Percentiles rank a stretch among this genome's conserved stretches.
These are phyloP conservation scores for Hyaloperonospora brassicae DNA, from an alignment of 352 stramenopile genomes.

Conservation along the genomic window DNA sequence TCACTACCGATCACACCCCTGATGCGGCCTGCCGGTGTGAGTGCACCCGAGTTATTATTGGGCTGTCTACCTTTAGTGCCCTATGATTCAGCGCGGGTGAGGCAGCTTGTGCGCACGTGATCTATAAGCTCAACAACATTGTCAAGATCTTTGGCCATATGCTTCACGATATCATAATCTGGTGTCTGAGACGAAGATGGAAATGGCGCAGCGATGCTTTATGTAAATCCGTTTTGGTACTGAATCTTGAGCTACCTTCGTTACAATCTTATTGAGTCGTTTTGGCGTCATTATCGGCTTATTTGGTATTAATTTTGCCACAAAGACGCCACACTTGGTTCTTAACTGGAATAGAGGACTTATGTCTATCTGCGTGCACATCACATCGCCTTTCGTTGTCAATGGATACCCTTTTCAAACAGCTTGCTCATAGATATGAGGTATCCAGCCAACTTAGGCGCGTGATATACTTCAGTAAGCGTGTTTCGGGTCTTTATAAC, in stretches of 20 bases:
- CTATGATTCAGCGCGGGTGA: neutral
- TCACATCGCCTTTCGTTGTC: neutral
- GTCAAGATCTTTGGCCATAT: too few relatives aligned
- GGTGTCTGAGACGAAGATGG: too few relatives aligned
- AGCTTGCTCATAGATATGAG: conserved; percentile 3
- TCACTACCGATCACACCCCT: neutral
- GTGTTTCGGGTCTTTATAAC: neutral
- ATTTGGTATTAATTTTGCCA: neutral
- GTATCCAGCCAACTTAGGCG: conserved; percentile 6
- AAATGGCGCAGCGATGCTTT: too few relatives aligned
- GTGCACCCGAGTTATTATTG: too few relatives aligned
- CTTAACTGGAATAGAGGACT: neutral
- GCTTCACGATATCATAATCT: too few relatives aligned
- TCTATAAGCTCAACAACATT: too few relatives aligned
- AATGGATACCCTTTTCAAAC: neutral
- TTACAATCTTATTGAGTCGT: neutral
- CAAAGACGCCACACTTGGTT: neutral
- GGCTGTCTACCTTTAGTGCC: neutral
- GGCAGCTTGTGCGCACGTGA: neutral
- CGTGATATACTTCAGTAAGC: conserved; percentile 9
- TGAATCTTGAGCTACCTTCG: neutral
- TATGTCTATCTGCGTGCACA: neutral
- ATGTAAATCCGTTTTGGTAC: too few relatives aligned
- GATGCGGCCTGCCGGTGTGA: neutral
- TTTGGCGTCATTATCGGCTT: neutral